Conservation (phyloP, 148 eudicot species). For the Selenicereus undatus region DNA sequence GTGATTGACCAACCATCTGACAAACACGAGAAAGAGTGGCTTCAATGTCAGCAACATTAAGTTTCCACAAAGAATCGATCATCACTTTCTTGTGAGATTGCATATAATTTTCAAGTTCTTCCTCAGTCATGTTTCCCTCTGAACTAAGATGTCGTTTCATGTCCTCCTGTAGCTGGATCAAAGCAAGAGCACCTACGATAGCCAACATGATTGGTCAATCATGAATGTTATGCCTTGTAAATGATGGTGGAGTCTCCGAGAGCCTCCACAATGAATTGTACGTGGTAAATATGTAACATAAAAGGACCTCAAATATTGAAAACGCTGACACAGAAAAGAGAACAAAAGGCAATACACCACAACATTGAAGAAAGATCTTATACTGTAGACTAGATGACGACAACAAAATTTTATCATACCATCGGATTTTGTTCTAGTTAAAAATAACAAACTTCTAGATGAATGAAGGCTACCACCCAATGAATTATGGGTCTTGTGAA, state of each 20-base stretch:
- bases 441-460: no score
- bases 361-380: not conserved
- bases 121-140: constrained; percentile 83
- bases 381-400: no score
- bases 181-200: constrained; percentile 80
- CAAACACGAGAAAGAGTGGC: constrained; percentile 89
- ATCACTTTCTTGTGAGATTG: constrained; percentile 90
- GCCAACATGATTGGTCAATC: constrained; percentile 19
- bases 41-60: constrained; percentile 97
- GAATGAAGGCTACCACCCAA: no score
- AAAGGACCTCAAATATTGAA: not conserved
- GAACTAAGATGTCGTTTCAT: constrained; percentile 86
- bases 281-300: not conserved
- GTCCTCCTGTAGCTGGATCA: constrained; percentile 97
- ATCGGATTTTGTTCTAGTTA: not conserved
- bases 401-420: not conserved
- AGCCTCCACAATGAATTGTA: not conserved
- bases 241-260: not conserved
- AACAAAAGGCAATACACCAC: not conserved
- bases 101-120: constrained; percentile 89
- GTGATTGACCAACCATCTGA: constrained; percentile 59
- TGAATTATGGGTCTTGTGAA: no score
- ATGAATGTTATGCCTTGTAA: not conserved
- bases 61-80: constrained; percentile 99
- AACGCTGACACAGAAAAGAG: not conserved